Conservation (phyloP, 768 basidiomycete species). For the Podaxis sp. region DNA sequence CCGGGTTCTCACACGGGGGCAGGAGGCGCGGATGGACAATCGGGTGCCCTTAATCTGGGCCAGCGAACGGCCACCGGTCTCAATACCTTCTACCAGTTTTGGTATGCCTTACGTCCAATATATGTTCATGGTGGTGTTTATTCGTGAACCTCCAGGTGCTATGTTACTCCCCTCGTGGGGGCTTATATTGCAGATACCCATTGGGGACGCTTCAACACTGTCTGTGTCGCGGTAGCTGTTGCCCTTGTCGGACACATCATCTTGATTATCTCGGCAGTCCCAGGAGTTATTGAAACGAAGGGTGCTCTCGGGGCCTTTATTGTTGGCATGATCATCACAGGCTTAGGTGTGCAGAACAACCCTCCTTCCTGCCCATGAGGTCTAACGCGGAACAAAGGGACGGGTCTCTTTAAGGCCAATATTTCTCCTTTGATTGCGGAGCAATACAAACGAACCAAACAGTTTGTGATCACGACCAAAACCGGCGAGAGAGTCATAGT, state of each 20-base stretch:
- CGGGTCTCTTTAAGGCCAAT: constrained; percentile 76
- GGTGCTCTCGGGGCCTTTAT: constrained; percentile 53
- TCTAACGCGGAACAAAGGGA: constrained; percentile 34
- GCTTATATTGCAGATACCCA: constrained; percentile 69
- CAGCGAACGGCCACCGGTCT: constrained; percentile 74
- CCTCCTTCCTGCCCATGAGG: neutral
- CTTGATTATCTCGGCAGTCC: constrained; percentile 62
- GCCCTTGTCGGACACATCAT: constrained; percentile 64
- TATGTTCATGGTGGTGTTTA: neutral
- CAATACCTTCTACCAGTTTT: constrained; percentile 70
- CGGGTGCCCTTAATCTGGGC: constrained; percentile 66
- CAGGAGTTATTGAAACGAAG: constrained; percentile 60
- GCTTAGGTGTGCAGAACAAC: constrained; percentile 32
- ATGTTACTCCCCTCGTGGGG: constrained; percentile 58
- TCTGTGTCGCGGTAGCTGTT: constrained; percentile 55
- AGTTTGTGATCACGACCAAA: constrained; percentile 49
- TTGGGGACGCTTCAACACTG: constrained; percentile 68
- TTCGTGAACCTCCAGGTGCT: constrained; percentile 40
- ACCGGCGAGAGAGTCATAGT: constrained; percentile 72
- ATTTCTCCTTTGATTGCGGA: constrained; percentile 80
- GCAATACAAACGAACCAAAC: constrained; percentile 59
- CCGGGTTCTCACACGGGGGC: constrained; percentile 65
- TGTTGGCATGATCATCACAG: constrained; percentile 63
- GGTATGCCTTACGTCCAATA: constrained; percentile 33
- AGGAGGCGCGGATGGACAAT: constrained; percentile 49